Evolutionary conservation across 2,329 filamentous ascomycete species (phyloP).

Genomic region (Raffaelea deltoideospora): DNA sequence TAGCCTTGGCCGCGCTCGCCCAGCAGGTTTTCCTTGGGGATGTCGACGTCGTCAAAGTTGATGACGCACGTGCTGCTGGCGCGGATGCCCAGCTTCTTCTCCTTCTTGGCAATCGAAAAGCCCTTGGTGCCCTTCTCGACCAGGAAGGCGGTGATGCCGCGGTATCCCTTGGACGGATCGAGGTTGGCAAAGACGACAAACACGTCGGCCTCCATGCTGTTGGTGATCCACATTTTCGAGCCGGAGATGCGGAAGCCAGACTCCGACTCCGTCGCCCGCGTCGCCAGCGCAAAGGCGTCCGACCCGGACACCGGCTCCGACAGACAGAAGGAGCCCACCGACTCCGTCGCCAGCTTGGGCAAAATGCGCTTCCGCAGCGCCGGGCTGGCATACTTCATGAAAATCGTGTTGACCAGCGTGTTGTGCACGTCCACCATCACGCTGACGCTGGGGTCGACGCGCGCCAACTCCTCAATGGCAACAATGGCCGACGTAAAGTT

Average conservation of each 20-base stretch:
- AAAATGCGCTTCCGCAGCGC: conserved; percentile 73
- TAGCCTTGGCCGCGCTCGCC: conserved; percentile 86
- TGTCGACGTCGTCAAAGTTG: conserved; percentile 90
- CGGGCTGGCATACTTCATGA: conserved; percentile 70
- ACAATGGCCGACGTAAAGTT: conserved; percentile 96
- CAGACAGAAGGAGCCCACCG: conserved; percentile 82
- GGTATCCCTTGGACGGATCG: conserved; percentile 83
- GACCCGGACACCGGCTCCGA: conserved; percentile 88
- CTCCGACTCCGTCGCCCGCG: conserved; percentile 71
- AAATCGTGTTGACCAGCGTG: conserved; percentile 86
- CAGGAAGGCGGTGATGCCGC: conserved; percentile 91
- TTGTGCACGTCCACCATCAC: conserved; percentile 97
- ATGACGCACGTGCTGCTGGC: conserved; percentile 94
- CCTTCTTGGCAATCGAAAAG: conserved; percentile 96
- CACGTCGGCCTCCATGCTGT: conserved; percentile 82
- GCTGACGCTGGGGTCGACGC: conserved; percentile 86
- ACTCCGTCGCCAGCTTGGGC: conserved; percentile 77
- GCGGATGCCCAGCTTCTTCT: conserved; percentile 97
- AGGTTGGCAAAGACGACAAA: conserved; percentile 98
- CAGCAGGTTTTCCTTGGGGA: conserved; percentile 77
- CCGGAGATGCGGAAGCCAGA: conserved; percentile 79
- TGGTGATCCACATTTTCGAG: conserved; percentile 99
- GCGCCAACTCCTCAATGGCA: conserved; percentile 89
- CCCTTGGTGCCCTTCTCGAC: conserved; percentile 81
- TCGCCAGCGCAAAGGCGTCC: conserved; percentile 89